A percentile compares a stretch with the other conserved stretches of the same genome.
Evolutionary conservation across 495 filamentous ascomycete genomes (phyloP).

Genomic region (Hypoxylon cercidicola): DNA sequence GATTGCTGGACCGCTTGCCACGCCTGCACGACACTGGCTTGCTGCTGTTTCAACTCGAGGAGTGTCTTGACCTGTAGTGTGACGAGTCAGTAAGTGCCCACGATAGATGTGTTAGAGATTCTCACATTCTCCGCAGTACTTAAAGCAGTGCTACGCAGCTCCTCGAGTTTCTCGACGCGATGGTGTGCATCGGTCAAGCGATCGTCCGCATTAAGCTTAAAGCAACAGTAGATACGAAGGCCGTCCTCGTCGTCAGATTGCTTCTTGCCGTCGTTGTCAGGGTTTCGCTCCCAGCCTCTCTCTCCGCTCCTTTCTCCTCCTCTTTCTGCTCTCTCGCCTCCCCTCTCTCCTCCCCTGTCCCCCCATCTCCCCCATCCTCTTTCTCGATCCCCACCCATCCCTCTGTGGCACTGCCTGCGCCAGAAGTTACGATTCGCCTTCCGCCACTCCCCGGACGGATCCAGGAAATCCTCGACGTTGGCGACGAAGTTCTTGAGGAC

Average conservation of each 20-base stretch:
- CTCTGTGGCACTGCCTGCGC: neutral
- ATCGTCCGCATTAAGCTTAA: constrained; percentile 45
- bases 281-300: constrained; percentile 3
- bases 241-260: constrained; percentile 18
- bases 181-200: constrained; percentile 17
- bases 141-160: constrained; percentile 37
- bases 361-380: neutral
- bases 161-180: constrained; percentile 45
- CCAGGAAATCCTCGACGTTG: constrained; percentile 56
- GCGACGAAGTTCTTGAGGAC: constrained; percentile 67
- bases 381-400: neutral
- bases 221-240: constrained; percentile 41
- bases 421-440: neutral
- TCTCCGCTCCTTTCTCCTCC: neutral
- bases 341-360: neutral
- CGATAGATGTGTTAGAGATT: too few species aligned
- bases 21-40: constrained; percentile 69
- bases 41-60: constrained; percentile 70
- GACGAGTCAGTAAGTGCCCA: constrained; percentile 61
- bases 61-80: constrained; percentile 54
- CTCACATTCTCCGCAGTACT: constrained; percentile 46
- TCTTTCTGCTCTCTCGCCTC: neutral
- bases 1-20: constrained; percentile 66
- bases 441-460: constrained; percentile 31
- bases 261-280: neutral